Conservation (phyloP, 176 grass and related monocot genomes). For the Chrysopogon serrulatus region DNA sequence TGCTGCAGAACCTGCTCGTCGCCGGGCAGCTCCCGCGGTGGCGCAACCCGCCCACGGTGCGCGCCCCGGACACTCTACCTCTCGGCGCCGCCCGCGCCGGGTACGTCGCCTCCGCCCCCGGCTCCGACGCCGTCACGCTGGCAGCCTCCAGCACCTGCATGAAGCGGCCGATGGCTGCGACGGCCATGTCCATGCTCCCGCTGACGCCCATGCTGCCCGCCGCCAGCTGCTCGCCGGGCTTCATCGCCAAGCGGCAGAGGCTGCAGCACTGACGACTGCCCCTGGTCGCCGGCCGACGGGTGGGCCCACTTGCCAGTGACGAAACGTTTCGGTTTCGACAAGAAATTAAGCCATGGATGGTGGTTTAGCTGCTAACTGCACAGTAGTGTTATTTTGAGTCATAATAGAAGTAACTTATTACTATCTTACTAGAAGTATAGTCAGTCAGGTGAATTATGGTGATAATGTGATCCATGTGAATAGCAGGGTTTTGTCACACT, state of each 20-base stretch:
- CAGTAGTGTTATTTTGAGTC: constrained; percentile 19
- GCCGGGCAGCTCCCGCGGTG: constrained; percentile 73
- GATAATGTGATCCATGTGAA: constrained; percentile 21
- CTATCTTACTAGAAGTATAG: neutral
- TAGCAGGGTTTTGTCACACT: constrained; percentile 10
- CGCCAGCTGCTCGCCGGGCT: constrained; percentile 18
- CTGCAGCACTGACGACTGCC: constrained; percentile 12
- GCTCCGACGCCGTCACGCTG: neutral
- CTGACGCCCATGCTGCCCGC: constrained; percentile 3
- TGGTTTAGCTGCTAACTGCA: constrained; percentile 30
- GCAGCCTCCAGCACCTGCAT: neutral
- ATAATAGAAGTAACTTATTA: neutral
- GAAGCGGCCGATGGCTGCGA: constrained; percentile 18
- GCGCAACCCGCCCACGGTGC: constrained; percentile 71
- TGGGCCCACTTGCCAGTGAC: neutral
- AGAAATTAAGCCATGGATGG: neutral
- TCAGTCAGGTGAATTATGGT: neutral
- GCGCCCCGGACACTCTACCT: constrained; percentile 38
- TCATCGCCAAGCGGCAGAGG: constrained; percentile 38
- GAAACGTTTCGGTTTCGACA: neutral
- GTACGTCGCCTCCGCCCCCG: neutral
- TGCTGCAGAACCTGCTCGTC: constrained; percentile 77
- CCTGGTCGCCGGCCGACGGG: neutral
- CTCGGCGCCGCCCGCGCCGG: constrained; percentile 8
- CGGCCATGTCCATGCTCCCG: neutral